Conservation (phyloP, 495 filamentous ascomycete genomes). For the Aspergillus sclerotiicarbonarius region DNA sequence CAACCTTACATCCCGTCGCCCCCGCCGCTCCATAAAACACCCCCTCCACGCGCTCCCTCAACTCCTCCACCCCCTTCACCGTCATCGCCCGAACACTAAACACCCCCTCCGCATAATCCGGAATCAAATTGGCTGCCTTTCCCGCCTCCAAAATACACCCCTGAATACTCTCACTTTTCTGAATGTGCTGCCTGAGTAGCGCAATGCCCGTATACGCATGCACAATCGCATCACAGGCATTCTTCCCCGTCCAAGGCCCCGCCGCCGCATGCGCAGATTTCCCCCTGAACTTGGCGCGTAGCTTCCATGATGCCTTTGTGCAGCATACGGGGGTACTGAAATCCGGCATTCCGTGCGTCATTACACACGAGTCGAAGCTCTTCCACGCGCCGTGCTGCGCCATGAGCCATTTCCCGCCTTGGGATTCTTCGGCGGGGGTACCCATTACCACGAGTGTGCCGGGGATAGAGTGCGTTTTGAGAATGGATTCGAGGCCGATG, state of each 20-base stretch:
- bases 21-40: slow-evolving; percentile 51
- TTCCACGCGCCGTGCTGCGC: slow-evolving; percentile 56
- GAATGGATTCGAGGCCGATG: slow-evolving; percentile 44
- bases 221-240: slow-evolving; percentile 17
- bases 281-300: slow-evolving; percentile 10
- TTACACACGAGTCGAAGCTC: slow-evolving; percentile 53
- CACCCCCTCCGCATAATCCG: slow-evolving; percentile 44
- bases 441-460: slow-evolving; percentile 59
- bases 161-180: slow-evolving; percentile 16
- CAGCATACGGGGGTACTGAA: slow-evolving; percentile 45
- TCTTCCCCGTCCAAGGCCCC: slow-evolving; percentile 15
- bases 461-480: slow-evolving; percentile 35
- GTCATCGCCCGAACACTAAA: slow-evolving; percentile 30
- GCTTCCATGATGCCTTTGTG: slow-evolving; percentile 21
- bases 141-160: slow-evolving; percentile 12
- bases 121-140: slow-evolving; percentile 52
- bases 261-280: slow-evolving; percentile 12
- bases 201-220: slow-evolving; percentile 12
- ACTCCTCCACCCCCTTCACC: slow-evolving; percentile 27
- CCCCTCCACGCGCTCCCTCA: slow-evolving; percentile 39
- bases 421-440: slow-evolving; percentile 63
- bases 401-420: slow-evolving; percentile 62
- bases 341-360: slow-evolving; percentile 47
- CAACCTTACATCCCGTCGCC: slow-evolving; percentile 52
- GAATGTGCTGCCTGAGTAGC: slow-evolving; percentile 16